phyloP scores from a whole-genome alignment of 202 grass and related monocot species.

The Schoenoplectus tabernaemontani region DNA sequence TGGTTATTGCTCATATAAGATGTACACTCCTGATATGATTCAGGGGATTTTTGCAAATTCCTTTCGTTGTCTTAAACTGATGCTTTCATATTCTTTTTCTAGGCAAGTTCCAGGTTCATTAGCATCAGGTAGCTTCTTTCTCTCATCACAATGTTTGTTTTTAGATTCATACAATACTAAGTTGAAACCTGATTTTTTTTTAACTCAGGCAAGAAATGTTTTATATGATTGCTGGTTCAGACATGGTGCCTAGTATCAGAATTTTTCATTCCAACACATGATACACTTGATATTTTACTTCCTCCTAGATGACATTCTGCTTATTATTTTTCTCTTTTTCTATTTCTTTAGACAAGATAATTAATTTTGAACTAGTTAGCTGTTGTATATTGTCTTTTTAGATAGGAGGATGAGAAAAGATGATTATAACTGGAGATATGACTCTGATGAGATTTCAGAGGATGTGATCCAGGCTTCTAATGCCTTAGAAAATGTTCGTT shows the following conservation, averaged over 20 bases:
- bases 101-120: constrained; percentile 48
- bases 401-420: constrained; percentile 62
- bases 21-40: background rate
- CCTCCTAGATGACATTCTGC: background rate
- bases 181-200: too few relatives aligned
- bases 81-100: constrained; percentile 29
- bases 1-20: background rate
- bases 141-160: background rate
- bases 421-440: constrained; percentile 88
- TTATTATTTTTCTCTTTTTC: background rate
- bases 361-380: background rate
- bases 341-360: background rate
- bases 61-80: constrained; percentile 13
- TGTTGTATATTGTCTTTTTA: constrained; percentile 23
- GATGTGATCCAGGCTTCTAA: constrained; percentile 65
- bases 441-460: constrained; percentile 71
- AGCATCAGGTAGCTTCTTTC: constrained; percentile 43
- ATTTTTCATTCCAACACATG: background rate
- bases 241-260: background rate
- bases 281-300: background rate
- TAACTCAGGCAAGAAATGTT: background rate
- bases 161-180: too few relatives aligned
- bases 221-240: background rate
- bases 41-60: background rate
- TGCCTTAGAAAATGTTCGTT: constrained; percentile 71